phyloP scores from a whole-genome alignment of 2,329 filamentous ascomycete species.

The Penicillium sp. region DNA sequence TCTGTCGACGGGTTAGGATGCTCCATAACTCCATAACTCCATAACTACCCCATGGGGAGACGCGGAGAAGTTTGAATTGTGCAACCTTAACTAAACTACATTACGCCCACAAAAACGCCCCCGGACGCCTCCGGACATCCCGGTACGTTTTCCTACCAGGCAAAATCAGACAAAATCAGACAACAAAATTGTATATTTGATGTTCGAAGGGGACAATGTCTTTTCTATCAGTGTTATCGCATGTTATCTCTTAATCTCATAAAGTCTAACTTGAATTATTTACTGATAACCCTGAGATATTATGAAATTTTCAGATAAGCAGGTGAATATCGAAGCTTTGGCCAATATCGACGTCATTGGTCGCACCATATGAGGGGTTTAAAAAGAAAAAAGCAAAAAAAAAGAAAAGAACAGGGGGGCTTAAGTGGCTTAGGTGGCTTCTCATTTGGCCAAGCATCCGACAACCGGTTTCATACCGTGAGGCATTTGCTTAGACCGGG shows the following conservation, averaged over 20 bases:
- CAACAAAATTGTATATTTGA: not conserved
- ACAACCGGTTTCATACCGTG: not conserved
- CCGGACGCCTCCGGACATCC: not conserved
- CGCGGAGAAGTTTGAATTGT: not conserved
- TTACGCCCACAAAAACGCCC: not conserved
- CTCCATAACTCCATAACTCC: not conserved
- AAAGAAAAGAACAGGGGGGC: not conserved
- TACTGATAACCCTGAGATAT: not conserved
- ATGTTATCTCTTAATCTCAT: not conserved
- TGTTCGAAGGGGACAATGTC: not conserved
- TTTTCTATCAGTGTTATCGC: not conserved
- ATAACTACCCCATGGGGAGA: constrained; percentile 7
- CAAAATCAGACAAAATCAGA: too few species aligned
- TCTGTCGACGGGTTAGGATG: not conserved
- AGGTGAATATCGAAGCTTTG: not conserved
- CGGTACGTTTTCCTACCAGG: not conserved
- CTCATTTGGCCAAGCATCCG: not conserved
- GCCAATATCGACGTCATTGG: not conserved
- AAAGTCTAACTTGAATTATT: not conserved
- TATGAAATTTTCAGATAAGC: not conserved
- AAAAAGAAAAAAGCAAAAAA: not conserved
- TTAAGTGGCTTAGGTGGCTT: not conserved
- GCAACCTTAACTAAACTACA: constrained; percentile 1
- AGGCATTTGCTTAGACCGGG: not conserved
- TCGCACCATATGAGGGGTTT: not conserved